Base-by-base conservation (phyloP, 129 eudicot species). In the Tagetes erecta region DNA sequence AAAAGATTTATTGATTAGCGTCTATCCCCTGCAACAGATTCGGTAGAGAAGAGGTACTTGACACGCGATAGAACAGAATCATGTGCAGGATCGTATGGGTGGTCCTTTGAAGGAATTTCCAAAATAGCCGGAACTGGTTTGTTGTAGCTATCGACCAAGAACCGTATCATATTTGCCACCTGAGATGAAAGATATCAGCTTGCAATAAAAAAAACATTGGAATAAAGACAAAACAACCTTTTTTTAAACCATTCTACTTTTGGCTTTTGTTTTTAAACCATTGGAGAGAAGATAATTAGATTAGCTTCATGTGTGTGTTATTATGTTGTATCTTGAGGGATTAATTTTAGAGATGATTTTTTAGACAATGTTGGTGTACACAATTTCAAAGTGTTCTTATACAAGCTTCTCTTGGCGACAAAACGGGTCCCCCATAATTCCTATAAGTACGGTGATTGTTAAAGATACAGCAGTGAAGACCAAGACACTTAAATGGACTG, bases 51-150 rank as follows among this genome's bases (percentile, higher is more conserved):
- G 72, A 94, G 99, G 85, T 86, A 88, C 77, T 88, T 90, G 70
- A 94, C 99, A 14, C 99, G 85, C 31, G 99, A 94, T 62, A 94
- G 91, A 56, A 94, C 96, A 10, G 99, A 94, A 80, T 91, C 99
- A 40, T 94, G 97, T 38, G 91, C 83, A 6, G 99, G 97, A 81
- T 94, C 99, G 72, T 94, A 94, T 0, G 99, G 99, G 72, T 94
- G 99, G 84, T 94, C 97, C 88, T 94, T 94, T 34, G 99, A 94
- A 20, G 99, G 99, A 75, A 94, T 94, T 84, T 94, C 98, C 79
- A 94, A 67, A 49, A 94, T 94, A 44, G 97, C 99, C 27, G 99
- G 98, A 76, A 94, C 80, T 74, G 98, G 98, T 53, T 94, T 86
- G 87, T 88, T 94, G 85, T 94, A 94, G 90, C 99, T 88, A 83